Evolutionary conservation across 2,329 filamentous ascomycete species (phyloP).

Genomic region (Alternaria infectoria): DNA sequence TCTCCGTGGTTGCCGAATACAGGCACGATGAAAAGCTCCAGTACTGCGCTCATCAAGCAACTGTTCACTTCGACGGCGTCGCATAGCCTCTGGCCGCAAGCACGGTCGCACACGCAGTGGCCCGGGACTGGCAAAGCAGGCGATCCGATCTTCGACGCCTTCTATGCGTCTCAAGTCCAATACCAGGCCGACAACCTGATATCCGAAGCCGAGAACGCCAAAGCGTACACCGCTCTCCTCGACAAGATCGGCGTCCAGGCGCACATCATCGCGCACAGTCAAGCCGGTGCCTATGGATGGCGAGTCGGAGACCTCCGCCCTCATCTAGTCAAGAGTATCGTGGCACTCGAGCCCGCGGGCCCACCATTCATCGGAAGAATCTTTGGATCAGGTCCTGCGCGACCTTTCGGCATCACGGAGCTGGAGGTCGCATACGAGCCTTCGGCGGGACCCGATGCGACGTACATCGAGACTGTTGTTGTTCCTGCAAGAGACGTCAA

Average conservation of each 20-base stretch:
- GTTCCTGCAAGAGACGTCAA: constrained; percentile 31
- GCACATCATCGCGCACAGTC: constrained; percentile 59
- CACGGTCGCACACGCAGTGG: constrained; percentile 54
- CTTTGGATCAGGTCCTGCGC: constrained; percentile 19
- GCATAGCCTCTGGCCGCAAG: constrained; percentile 52
- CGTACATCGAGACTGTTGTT: constrained; percentile 26
- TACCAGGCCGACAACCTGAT: constrained; percentile 38
- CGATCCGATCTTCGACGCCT: constrained; percentile 58
- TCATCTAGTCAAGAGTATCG: constrained; percentile 55
- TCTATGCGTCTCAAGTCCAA: constrained; percentile 54
- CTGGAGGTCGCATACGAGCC: constrained; percentile 44
- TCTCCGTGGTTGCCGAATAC: constrained; percentile 51
- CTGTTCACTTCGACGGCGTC: constrained; percentile 45
- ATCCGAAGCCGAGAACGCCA: constrained; percentile 42
- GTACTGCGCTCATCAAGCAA: constrained; percentile 22
- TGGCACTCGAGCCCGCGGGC: constrained; percentile 61
- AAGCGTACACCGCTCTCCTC: constrained; percentile 53
- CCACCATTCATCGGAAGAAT: constrained; percentile 51
- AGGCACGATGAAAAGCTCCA: constrained; percentile 24
- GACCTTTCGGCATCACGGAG: constrained; percentile 44
- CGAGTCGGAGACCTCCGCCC: constrained; percentile 59
- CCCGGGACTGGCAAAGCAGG: constrained; percentile 46
- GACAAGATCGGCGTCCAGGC: constrained; percentile 52
- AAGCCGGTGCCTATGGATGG: constrained; percentile 57
- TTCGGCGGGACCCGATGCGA: constrained; percentile 27